Evolutionary conservation across 192 early-diverging fungal species (phyloP), one percentile per base, ranked within the genome.

Genomic region (Podila clonocystis): DNA sequence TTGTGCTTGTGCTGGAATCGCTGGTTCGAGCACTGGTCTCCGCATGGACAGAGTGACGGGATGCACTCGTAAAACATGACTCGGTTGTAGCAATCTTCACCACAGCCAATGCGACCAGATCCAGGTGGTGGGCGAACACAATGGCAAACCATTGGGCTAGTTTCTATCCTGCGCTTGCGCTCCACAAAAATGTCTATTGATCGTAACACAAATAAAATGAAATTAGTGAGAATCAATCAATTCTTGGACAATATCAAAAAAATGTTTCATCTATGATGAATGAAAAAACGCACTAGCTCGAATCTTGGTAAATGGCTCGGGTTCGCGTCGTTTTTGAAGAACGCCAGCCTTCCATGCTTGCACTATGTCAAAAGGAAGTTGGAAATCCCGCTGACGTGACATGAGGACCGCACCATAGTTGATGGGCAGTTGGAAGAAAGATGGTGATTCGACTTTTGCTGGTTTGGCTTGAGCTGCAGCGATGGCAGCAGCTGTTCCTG

Each of bases 21-120:
- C 60, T 93, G 93, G 73, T 96, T 96, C 0, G 91, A 86, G 75
- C 95, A 96, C 52, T 85, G 59, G 12, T 88, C 82, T 15, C 90
- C 90, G 29, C 87, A 88, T 2, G 92, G 92, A 72, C 95, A 96
- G 24, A 82, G 63, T 9, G 89, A 85, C 4, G 87, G 84, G 59
- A 83, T 74, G 69, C 93, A 95, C 73, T 96, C 95, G 63, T 94
- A 92, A 74, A 89, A 93, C 87, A 91, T 91, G 70, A 88, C 85
- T 34, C 93, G 74, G 63, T 95, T 96, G 29, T 93, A 84, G 68
- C 94, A 96, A 59, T 91, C 89, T 19, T 92, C 89, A 1, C 85
- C 84, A 67, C 94, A 96, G 12, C 87, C 91, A 48, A 78, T 69
- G 45, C 77, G 58, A 11, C 89, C 89, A 59, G 90, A 83, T 33